phyloP scores from a whole-genome alignment of 192 early-diverging fungal species.

The Gonapodya sp. region DNA sequence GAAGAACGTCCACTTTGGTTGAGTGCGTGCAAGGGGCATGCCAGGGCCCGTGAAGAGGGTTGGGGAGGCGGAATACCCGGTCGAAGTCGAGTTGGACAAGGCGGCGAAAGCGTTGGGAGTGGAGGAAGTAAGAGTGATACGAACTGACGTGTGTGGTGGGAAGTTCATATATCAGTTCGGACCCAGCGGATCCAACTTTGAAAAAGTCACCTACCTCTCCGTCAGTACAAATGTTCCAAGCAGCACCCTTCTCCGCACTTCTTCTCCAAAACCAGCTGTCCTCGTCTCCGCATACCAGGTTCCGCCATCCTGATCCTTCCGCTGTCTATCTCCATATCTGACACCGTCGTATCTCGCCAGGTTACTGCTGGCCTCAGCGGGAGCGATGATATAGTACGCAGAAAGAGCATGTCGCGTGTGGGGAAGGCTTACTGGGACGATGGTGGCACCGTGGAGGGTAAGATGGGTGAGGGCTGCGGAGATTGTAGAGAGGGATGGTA shows the following conservation, averaged over 20 bases:
- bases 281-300: conserved; percentile 49
- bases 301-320: not conserved
- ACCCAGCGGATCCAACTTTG: not conserved
- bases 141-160: conserved; percentile 32
- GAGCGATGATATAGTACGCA: conserved; percentile 78
- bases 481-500: conserved; percentile 46
- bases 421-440: conserved; percentile 62
- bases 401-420: conserved; percentile 61
- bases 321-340: conserved; percentile 54
- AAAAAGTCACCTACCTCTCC: conserved; percentile 37
- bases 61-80: conserved; percentile 50
- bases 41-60: conserved; percentile 32
- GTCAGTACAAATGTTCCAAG: conserved; percentile 80
- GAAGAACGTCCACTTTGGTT: conserved; percentile 53
- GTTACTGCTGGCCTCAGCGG: conserved; percentile 87
- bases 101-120: conserved; percentile 74
- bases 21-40: not conserved
- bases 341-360: conserved; percentile 80
- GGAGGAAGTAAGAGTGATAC: conserved; percentile 59
- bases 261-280: conserved; percentile 61
- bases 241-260: conserved; percentile 74
- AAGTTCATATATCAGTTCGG: not conserved
- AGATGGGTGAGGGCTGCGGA: conserved; percentile 41
- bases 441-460: conserved; percentile 47
- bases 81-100: conserved; percentile 73